Evolutionary conservation across 2,329 filamentous ascomycete genomes (phyloP).

Genomic region (Ophiocordyceps camponoti-saundersi): DNA sequence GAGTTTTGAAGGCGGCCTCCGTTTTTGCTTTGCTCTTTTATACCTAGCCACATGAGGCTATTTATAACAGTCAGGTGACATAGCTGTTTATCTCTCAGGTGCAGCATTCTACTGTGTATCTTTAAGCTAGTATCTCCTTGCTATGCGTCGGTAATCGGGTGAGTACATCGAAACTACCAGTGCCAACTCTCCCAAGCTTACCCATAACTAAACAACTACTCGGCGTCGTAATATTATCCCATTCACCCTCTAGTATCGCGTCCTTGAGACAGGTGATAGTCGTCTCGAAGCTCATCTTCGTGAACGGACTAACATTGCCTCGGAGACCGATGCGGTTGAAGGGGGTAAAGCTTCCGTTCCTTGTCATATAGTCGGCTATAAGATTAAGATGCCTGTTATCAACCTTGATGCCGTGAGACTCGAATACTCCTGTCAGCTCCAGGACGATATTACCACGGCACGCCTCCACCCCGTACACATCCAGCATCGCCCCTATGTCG

Average conservation of each 20-base stretch:
- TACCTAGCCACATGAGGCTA: too few relatives aligned
- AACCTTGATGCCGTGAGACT: constrained; percentile 78
- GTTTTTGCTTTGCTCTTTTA: too few relatives aligned
- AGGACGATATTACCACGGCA: constrained; percentile 72
- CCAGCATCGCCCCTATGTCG: constrained; percentile 73
- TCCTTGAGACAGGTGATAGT: constrained; percentile 88
- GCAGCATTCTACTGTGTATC: too few relatives aligned
- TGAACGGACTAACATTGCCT: constrained; percentile 75
- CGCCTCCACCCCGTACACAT: constrained; percentile 83
- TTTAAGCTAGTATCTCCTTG: background rate
- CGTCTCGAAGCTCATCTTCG: constrained; percentile 99
- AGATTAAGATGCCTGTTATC: constrained; percentile 86
- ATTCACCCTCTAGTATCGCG: constrained; percentile 76
- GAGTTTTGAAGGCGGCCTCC: too few relatives aligned
- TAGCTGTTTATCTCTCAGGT: too few relatives aligned
- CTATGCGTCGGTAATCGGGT: constrained; percentile 33
- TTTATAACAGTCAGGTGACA: too few relatives aligned
- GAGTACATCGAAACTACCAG: constrained; percentile 82
- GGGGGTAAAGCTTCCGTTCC: constrained; percentile 70
- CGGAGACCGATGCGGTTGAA: constrained; percentile 85
- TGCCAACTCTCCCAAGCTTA: constrained; percentile 65
- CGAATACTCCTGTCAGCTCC: constrained; percentile 76
- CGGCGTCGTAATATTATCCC: constrained; percentile 73
- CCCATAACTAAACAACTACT: constrained; percentile 82
- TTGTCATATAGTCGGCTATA: constrained; percentile 97